phyloP scores from a whole-genome alignment of 164 flowering plant species.

The Paratinospora sagittata region DNA sequence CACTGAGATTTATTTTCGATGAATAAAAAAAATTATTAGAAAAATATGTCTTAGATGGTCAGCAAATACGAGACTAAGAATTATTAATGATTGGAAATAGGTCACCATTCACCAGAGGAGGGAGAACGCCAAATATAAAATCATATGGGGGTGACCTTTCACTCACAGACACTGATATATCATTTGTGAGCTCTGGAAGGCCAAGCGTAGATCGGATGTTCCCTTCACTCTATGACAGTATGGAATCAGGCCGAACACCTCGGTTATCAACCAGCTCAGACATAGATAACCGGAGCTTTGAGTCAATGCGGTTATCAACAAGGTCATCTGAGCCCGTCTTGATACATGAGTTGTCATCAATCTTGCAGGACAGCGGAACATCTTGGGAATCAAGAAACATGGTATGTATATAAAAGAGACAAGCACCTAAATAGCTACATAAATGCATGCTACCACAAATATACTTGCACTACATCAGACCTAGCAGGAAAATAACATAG shows the following conservation, averaged over 20 bases:
- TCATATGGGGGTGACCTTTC: slow-evolving; percentile 25
- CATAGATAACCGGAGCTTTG: slow-evolving; percentile 31
- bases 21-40: no score
- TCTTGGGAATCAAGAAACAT: slow-evolving; percentile 27
- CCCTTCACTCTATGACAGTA: slow-evolving; percentile 34
- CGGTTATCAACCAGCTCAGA: slow-evolving; percentile 33
- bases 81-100: slow-evolving; percentile 21
- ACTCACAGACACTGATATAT: slow-evolving; percentile 46
- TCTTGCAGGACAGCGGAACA: slow-evolving; percentile 19
- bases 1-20: no score
- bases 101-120: slow-evolving; percentile 32
- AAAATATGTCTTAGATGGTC: no score
- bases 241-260: slow-evolving; percentile 30
- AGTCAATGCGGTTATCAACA: slow-evolving; percentile 23
- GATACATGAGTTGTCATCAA: slow-evolving; percentile 17
- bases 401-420: slow-evolving; percentile 18
- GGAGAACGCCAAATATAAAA: slow-evolving; percentile 19
- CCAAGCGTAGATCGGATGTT: slow-evolving; percentile 49
- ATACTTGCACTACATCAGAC: neutral
- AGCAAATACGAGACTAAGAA: slow-evolving; percentile 3
- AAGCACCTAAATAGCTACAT: neutral
- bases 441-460: neutral
- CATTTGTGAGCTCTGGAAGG: slow-evolving; percentile 56
- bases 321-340: slow-evolving; percentile 23
- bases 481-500: neutral